A percentile compares a stretch with the other conserved stretches of the same genome.
These are phyloP conservation scores for Lobosporangium transversale DNA, from an alignment of 192 early-diverging fungal genomes.

Conservation along the genomic window DNA sequence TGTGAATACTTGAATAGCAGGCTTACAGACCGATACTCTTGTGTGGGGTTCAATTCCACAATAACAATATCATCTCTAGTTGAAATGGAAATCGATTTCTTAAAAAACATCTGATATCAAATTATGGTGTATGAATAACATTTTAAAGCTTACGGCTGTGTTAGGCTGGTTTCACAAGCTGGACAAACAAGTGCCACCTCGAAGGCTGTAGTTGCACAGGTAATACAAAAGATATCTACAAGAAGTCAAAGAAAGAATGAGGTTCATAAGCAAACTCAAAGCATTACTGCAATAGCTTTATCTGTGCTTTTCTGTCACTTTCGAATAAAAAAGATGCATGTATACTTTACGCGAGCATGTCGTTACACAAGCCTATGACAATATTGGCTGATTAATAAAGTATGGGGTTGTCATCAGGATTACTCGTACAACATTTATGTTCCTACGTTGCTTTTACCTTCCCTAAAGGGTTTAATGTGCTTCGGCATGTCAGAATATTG, in stretches of 20 bases:
- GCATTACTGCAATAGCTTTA: neutral
- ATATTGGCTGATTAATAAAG: neutral
- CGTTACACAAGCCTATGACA: constrained; percentile 63
- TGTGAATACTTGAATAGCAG: too few species aligned
- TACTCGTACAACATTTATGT: neutral
- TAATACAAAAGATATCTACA: constrained; percentile 74
- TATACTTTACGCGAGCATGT: constrained; percentile 71
- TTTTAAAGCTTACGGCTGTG: constrained; percentile 64
- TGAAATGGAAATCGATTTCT: neutral
- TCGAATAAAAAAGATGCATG: too few species aligned
- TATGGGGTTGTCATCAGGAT: neutral
- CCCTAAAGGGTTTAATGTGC: constrained; percentile 12
- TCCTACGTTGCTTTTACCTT: constrained; percentile 21
- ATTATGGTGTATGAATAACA: too few species aligned
- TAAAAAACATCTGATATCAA: too few species aligned
- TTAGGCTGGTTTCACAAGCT: constrained; percentile 66
- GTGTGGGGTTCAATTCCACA: constrained; percentile 65
- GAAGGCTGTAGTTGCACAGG: constrained; percentile 65
- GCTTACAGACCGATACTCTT: constrained; percentile 71
- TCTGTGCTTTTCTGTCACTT: neutral
- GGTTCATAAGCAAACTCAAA: neutral
- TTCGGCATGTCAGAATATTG: constrained; percentile 26
- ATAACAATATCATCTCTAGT: constrained; percentile 66
- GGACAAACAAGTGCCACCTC: constrained; percentile 65
- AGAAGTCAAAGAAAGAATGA: neutral